These are phyloP conservation scores for Santalum album DNA, from an alignment of 164 flowering plant genomes.

Conservation along the genomic window DNA sequence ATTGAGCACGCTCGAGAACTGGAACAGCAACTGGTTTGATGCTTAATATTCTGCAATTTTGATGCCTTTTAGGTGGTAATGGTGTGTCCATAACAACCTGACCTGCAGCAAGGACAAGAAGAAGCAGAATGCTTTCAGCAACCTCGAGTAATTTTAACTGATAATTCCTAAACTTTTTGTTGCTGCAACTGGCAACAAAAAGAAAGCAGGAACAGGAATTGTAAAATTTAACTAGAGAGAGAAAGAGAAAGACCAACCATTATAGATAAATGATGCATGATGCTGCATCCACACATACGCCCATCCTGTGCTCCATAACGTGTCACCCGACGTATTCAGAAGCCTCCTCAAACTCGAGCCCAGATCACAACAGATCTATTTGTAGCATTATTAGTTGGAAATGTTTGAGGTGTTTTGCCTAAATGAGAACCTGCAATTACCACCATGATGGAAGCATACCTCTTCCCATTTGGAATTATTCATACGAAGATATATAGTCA, in stretches of 20 bases:
- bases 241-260: constrained; percentile 45
- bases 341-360: constrained; percentile 50
- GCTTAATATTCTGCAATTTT: constrained; percentile 39
- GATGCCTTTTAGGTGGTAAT: constrained; percentile 26
- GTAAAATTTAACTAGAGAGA: too few relatives aligned
- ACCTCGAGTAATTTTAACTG: too few relatives aligned
- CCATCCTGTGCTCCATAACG: constrained; percentile 71
- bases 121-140: constrained; percentile 6
- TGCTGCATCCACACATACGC: constrained; percentile 45
- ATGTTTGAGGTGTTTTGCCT: not conserved
- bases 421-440: not conserved
- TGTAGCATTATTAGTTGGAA: not conserved
- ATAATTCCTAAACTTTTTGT: too few relatives aligned
- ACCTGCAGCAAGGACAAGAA: constrained; percentile 38
- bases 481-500: constrained; percentile 60
- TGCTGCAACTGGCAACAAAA: too few relatives aligned
- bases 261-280: constrained; percentile 36
- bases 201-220: too few relatives aligned
- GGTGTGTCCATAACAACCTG: constrained; percentile 56
- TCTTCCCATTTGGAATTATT: constrained; percentile 54
- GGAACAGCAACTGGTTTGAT: constrained; percentile 67
- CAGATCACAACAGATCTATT: constrained; percentile 47
- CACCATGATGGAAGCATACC: constrained; percentile 24
- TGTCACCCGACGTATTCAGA: constrained; percentile 29
- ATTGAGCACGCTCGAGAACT: constrained; percentile 31